Percentiles rank a stretch among this genome's conserved stretches.
Evolutionary conservation across 2,329 filamentous ascomycete genomes (phyloP).

Genomic region (Teratosphaeria viscida): DNA sequence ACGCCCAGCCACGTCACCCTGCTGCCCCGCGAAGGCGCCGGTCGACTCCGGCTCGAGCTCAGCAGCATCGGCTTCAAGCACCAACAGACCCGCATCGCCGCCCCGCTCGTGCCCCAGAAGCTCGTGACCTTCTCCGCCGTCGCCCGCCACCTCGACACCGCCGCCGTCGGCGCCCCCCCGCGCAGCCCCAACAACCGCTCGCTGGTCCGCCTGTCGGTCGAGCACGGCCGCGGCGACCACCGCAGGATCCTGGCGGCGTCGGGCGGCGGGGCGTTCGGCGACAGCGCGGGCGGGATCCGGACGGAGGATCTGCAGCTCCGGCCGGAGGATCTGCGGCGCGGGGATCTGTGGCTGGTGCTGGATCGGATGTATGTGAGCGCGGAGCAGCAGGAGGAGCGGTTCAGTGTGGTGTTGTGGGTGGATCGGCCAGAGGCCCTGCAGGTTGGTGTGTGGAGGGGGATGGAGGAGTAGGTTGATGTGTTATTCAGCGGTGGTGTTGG

Average conservation of each 20-base stretch:
- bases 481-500: not conserved
- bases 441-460: conserved; percentile 35
- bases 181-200: conserved; percentile 22
- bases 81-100: conserved; percentile 43
- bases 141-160: conserved; percentile 15
- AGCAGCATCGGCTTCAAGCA: conserved; percentile 41
- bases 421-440: conserved; percentile 35
- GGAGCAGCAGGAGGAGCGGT: conserved; percentile 36
- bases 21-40: conserved; percentile 64
- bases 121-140: conserved; percentile 33
- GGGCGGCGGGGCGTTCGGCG: conserved; percentile 63
- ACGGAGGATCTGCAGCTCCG: conserved; percentile 66
- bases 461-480: not conserved
- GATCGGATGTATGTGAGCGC: conserved; percentile 60
- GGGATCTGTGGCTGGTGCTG: conserved; percentile 68
- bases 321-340: conserved; percentile 42
- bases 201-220: conserved; percentile 60
- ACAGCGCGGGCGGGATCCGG: conserved; percentile 53
- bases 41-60: conserved; percentile 55
- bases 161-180: conserved; percentile 4
- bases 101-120: conserved; percentile 39
- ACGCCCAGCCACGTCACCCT: conserved; percentile 45
- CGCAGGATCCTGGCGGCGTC: conserved; percentile 55
- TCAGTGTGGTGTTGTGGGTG: conserved; percentile 39
- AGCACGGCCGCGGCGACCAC: conserved; percentile 59